Base-by-base conservation (phyloP, 495 filamentous ascomycete species). In the Lophiostoma macrostomum region DNA sequence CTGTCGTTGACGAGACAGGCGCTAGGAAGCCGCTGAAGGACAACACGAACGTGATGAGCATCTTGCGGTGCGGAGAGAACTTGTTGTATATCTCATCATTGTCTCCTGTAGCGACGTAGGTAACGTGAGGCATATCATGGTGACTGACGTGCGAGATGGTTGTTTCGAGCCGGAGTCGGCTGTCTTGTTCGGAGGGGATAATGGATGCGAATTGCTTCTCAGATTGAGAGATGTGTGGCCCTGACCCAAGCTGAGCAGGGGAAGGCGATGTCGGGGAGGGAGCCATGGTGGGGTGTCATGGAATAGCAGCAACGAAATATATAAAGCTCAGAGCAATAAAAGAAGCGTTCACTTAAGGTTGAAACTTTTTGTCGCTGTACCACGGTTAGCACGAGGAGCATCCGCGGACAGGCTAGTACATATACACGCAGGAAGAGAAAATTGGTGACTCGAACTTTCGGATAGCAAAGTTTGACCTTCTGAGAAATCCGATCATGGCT, bases 1-100 rank as follows among this genome's bases (percentile, higher is more conserved):
- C 82, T 0, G 81, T 80, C 0, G 84, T 88, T 28, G 77, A 83
- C 4, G 81, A 83, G 6, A 87, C 79, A 0, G 84, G 84, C 13
- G 84, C 80, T 20, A 88, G 71, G 43, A 88, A 86, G 4, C 80
- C 75, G 68, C 81, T 85, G 58, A 80, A 83, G 0, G 83, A 80
- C 18, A 87, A 67, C 3, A 86, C 71, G n/a, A 67, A 68, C 27
- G 84, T 80, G 53, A 88, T 84, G 44, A 80, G 41, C 0, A 73
- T 61, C 56, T 87, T 87, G 46, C 80, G 73, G 4, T 70, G 66
- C 6, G 64, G 67, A 1, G 82, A 73, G 42, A 86, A 75, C 14
- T 75, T 73, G 23, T 73, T 58, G 58, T 81, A 80, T 53, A 76
- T 67, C 39, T 74, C 75, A 18, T 77, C 73, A n/a, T 60, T 31